These are phyloP conservation scores for Astrephomene gubernaculifera DNA, from an alignment of 139 green algal species.

Conservation along the genomic window DNA sequence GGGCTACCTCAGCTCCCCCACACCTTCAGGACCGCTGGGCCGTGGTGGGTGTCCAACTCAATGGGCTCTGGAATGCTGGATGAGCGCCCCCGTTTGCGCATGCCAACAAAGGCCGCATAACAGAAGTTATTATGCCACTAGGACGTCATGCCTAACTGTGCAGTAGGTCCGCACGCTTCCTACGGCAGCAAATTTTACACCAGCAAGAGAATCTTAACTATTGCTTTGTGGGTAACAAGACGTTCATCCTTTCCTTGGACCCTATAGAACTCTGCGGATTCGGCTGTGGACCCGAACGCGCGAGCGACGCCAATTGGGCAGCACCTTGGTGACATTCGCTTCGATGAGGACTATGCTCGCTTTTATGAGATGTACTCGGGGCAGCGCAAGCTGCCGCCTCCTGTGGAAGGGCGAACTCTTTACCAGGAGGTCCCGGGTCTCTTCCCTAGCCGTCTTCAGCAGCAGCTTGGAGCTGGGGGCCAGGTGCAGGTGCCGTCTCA, in stretches of 20 bases:
- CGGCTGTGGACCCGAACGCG: conserved; percentile 16
- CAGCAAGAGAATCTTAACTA: no score
- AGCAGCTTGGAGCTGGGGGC: conserved; percentile 13
- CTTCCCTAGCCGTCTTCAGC: conserved; percentile 44
- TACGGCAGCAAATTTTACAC: no score
- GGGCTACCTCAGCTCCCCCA: conserved; percentile 85
- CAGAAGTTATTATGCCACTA: no score
- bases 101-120: no score
- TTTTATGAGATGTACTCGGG: conserved; percentile 77
- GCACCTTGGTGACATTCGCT: conserved; percentile 76
- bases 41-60: conserved; percentile 51
- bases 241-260: no score
- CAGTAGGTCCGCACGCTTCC: no score
- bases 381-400: conserved; percentile 84
- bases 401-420: conserved; percentile 79
- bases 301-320: conserved; percentile 39
- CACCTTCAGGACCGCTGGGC: conserved; percentile 81
- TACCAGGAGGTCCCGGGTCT: conserved; percentile 78
- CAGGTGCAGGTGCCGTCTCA: neutral
- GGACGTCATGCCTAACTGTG: no score
- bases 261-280: conserved; percentile 36
- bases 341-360: conserved; percentile 89
- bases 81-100: no score
- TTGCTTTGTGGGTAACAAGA: no score
- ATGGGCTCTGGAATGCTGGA: no score